Conservation (phyloP, 2,329 filamentous ascomycete genomes). For the Pseudocercospora fuligena region DNA sequence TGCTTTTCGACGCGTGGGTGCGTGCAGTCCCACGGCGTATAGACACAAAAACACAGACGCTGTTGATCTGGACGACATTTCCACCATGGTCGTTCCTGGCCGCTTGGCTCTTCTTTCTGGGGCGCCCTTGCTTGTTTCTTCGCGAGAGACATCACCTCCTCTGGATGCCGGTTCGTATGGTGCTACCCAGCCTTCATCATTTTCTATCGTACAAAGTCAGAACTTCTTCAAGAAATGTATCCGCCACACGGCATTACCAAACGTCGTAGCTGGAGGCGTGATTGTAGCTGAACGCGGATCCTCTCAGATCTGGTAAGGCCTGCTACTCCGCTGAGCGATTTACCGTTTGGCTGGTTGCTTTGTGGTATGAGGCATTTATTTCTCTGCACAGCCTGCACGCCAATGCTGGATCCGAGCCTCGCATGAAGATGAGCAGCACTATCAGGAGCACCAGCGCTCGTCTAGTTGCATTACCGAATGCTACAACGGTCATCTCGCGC, state of each 20-base stretch:
- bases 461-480: background rate
- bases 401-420: conserved; percentile 13
- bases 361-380: conserved; percentile 10
- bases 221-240: background rate
- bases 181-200: background rate
- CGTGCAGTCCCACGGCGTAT: too few species aligned
- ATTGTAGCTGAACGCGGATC: background rate
- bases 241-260: background rate
- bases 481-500: conserved; percentile 6
- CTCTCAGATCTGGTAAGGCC: background rate
- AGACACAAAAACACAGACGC: too few species aligned
- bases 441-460: conserved; percentile 2
- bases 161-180: background rate
- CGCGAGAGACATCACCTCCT: background rate
- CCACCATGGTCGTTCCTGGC: background rate
- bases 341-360: background rate
- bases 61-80: background rate
- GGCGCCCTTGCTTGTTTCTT: conserved; percentile 1
- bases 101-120: background rate
- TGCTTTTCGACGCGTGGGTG: background rate
- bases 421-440: conserved; percentile 5
- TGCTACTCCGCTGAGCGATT: conserved; percentile 9
- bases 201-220: background rate
- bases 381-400: conserved; percentile 21
- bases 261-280: background rate